These are phyloP conservation scores for Piromyces sp. DNA, from an alignment of 192 early-diverging fungal species.

Conservation along the genomic window DNA sequence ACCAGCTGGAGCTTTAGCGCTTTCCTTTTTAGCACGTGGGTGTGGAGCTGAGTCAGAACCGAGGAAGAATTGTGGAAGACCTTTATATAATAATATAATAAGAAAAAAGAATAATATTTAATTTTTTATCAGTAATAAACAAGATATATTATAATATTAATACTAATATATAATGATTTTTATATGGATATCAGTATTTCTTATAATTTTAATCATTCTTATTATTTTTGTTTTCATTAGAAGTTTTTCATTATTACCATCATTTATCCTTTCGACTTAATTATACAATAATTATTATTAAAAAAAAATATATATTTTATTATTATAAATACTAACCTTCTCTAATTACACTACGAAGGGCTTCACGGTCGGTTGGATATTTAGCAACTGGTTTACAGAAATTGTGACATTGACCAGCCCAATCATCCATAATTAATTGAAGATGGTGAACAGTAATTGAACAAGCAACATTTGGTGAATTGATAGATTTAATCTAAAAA, in stretches of 20 bases:
- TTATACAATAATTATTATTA: too few relatives aligned
- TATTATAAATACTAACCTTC: constrained; percentile 26
- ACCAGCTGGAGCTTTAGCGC: constrained; percentile 62
- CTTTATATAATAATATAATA: constrained; percentile 10
- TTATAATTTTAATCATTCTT: neutral
- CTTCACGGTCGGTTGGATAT: constrained; percentile 75
- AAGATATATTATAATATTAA: too few relatives aligned
- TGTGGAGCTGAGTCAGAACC: constrained; percentile 95
- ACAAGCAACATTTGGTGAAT: constrained; percentile 81
- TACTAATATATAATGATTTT: too few relatives aligned
- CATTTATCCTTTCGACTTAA: neutral
- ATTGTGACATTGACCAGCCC: constrained; percentile 90
- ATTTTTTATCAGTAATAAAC: too few relatives aligned
- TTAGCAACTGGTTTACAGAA: constrained; percentile 99
- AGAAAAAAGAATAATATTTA: too few relatives aligned
- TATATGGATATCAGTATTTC: neutral
- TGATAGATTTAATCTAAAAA: constrained; percentile 26
- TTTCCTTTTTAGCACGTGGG: constrained; percentile 71
- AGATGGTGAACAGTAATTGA: constrained; percentile 93
- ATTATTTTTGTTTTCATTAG: neutral
- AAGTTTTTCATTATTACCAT: neutral
- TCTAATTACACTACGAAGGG: constrained; percentile 60
- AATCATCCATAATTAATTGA: constrained; percentile 80
- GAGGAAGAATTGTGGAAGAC: constrained; percentile 90
- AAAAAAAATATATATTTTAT: too few relatives aligned